Percentiles rank a stretch among this genome's conserved stretches.
These are phyloP conservation scores for Fusarium transvaalense DNA, from an alignment of 2,329 filamentous ascomycete genomes.

Conservation along the genomic window DNA sequence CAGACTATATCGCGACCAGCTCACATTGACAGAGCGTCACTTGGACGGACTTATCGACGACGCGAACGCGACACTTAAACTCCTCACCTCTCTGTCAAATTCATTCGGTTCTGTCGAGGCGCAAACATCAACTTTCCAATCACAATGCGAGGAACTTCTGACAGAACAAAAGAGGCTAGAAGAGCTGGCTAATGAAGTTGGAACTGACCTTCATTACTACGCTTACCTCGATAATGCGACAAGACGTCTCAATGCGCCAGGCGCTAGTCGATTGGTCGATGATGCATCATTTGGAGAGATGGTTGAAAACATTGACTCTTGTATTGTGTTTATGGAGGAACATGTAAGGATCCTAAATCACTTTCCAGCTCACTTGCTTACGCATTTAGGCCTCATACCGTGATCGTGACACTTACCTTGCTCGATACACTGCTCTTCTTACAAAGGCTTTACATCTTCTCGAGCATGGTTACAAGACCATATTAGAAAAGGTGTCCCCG, in stretches of 20 bases:
- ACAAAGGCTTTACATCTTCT: constrained; percentile 73
- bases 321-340: constrained; percentile 90
- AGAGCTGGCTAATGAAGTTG: constrained; percentile 83
- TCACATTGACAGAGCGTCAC: constrained; percentile 83
- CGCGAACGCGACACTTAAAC: constrained; percentile 79
- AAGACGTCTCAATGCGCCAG: constrained; percentile 89
- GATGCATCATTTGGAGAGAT: constrained; percentile 89
- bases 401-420: constrained; percentile 88
- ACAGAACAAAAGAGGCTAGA: constrained; percentile 84
- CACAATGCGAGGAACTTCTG: constrained; percentile 89
- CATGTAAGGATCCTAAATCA: constrained; percentile 69
- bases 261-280: constrained; percentile 86
- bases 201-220: constrained; percentile 94
- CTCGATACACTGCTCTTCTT: constrained; percentile 86
- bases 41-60: constrained; percentile 82
- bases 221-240: constrained; percentile 93
- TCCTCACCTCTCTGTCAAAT: constrained; percentile 82
- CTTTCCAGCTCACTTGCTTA: not conserved
- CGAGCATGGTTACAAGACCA: constrained; percentile 67
- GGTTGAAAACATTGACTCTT: constrained; percentile 87
- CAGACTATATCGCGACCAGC: constrained; percentile 83
- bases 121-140: constrained; percentile 93
- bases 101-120: constrained; percentile 89
- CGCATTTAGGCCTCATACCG: constrained; percentile 77
- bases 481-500: constrained; percentile 64